Evolutionary conservation across 2,329 filamentous ascomycete genomes (phyloP).

Genomic region (Scopulariopsis brevicaulis): DNA sequence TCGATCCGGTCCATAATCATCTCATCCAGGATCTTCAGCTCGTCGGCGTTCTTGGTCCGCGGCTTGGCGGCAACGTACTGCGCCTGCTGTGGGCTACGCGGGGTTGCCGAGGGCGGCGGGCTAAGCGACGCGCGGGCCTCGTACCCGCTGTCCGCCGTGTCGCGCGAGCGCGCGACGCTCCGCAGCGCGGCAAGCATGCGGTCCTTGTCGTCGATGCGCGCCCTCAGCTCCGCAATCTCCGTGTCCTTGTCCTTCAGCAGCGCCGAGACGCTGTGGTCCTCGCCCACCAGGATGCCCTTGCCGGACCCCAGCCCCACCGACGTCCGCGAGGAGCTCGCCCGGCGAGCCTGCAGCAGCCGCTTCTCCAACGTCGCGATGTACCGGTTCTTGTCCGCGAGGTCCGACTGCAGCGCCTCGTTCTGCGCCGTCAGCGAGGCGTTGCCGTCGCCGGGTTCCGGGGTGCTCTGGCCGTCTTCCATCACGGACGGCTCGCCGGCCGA

Average conservation of each 20-base stretch:
- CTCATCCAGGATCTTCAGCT: constrained; percentile 92
- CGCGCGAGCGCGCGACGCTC: constrained; percentile 74
- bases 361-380: constrained; percentile 94
- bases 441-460: constrained; percentile 79
- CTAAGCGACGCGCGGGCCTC: constrained; percentile 8
- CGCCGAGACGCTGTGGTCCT: constrained; percentile 64
- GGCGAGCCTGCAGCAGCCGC: constrained; percentile 76
- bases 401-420: constrained; percentile 84
- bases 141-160: constrained; percentile 50
- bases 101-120: constrained; percentile 19
- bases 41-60: constrained; percentile 57
- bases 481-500: constrained; percentile 26
- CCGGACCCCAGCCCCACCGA: constrained; percentile 59
- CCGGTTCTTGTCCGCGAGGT: constrained; percentile 90
- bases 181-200: constrained; percentile 82
- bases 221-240: constrained; percentile 84
- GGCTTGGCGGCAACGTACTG: constrained; percentile 27
- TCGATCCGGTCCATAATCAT: constrained; percentile 91
- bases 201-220: constrained; percentile 87
- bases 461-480: constrained; percentile 52
- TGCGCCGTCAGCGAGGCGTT: constrained; percentile 74
- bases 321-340: constrained; percentile 80
- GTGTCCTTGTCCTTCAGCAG: constrained; percentile 79
- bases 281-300: constrained; percentile 58
- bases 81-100: constrained; percentile 13